These are phyloP conservation scores for Anisodus tanguticus DNA, from an alignment of 257 asterid genomes.

Conservation along the genomic window DNA sequence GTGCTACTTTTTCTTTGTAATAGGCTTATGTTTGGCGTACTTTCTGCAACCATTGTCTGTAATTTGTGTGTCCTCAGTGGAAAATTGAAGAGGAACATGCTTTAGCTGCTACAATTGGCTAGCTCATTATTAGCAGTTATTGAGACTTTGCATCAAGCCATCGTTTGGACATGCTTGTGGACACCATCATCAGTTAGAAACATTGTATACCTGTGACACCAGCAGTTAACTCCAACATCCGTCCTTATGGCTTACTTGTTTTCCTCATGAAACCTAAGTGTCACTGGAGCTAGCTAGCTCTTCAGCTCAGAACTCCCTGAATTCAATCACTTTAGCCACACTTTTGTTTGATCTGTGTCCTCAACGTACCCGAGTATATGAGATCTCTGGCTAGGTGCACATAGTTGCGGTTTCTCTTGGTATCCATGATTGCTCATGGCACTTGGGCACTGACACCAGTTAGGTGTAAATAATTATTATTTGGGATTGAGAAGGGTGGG, in stretches of 20 bases:
- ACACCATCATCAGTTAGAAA: not conserved
- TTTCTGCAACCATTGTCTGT: not conserved
- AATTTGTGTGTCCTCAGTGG: not conserved
- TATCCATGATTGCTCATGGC: slow-evolving; percentile 1
- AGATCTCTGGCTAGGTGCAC: slow-evolving; percentile 2
- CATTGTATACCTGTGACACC: not conserved
- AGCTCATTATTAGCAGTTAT: not conserved
- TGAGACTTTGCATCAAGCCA: not conserved
- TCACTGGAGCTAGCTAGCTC: not conserved
- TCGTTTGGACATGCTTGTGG: not conserved
- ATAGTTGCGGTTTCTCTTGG: not conserved
- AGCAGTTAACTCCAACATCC: not conserved
- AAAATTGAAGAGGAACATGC: not conserved
- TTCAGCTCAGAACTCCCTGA: not conserved
- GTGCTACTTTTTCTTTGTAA: not conserved
- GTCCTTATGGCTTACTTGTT: not conserved
- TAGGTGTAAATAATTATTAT: not conserved
- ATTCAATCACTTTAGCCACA: not conserved
- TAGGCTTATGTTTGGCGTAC: not conserved
- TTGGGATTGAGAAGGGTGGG: not conserved
- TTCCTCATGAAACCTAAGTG: not conserved
- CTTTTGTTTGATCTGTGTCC: not conserved
- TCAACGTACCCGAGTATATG: not conserved
- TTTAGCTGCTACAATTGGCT: slow-evolving; percentile 7
- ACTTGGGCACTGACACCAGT: slow-evolving; percentile 2